Percentiles rank a stretch among this genome's conserved stretches.
Conservation (phyloP, 768 basidiomycete species). For the Panellus pusillus region DNA sequence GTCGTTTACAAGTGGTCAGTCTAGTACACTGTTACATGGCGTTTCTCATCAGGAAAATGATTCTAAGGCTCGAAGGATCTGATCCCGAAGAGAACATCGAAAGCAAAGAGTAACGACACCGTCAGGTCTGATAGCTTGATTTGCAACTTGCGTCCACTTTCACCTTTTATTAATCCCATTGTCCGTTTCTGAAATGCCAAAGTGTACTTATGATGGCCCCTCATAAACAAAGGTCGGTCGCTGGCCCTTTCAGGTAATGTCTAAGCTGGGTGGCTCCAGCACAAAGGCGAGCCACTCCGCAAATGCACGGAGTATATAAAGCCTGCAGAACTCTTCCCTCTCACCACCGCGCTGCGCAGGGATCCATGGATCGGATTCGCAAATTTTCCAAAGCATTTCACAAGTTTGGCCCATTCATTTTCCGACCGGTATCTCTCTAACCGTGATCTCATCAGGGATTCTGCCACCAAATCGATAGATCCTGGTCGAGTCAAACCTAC, state of each 20-base stretch:
- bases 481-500: not conserved
- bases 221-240: not conserved
- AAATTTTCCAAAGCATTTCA: constrained; percentile 13
- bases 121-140: too few species aligned
- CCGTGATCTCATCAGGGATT: not conserved
- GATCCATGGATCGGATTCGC: constrained; percentile 9
- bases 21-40: too few species aligned
- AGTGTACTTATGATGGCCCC: not conserved
- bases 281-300: constrained; percentile 1
- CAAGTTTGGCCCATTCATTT: constrained; percentile 8
- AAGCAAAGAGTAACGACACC: too few species aligned
- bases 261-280: too few species aligned
- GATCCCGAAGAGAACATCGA: not conserved
- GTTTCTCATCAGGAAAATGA: not conserved
- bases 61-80: constrained; percentile 2
- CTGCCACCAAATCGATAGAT: not conserved
- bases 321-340: not conserved
- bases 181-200: too few species aligned
- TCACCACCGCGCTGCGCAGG: not conserved
- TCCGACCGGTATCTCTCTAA: not conserved
- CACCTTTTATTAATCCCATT: too few species aligned
- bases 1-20: constrained; percentile 43
- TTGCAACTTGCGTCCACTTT: too few species aligned
- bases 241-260: not conserved
- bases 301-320: not conserved